Base-by-base conservation (phyloP, 768 basidiomycete species). In the Sporobolomyces roseus region DNA sequence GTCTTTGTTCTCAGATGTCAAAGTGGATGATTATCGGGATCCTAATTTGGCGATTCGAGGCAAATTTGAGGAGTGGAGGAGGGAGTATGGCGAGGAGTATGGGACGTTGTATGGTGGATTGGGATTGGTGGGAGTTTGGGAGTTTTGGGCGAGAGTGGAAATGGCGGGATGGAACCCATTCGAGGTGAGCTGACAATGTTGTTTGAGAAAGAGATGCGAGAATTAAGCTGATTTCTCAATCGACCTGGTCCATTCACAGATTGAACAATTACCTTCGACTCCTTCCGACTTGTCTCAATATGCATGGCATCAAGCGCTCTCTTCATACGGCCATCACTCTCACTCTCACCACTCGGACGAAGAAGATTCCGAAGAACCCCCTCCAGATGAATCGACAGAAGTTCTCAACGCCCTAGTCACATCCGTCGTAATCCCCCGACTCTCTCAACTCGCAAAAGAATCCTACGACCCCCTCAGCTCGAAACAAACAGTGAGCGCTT, bases 121-220 rank as follows among this genome's bases (percentile, higher is more conserved):
- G 46, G 78, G 76, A 6, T 69, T 81, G 74, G 78, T 79, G 2
- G 77, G 79, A 29, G 81, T 80, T 29, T 81, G 81, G 80, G 81
- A 81, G 69, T 82, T 81, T 60, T 82, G 80, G 79, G 79, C 79
- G 2, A 72, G 81, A 49, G 76, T 78, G 5, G 81, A 82, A 71
- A 78, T 82, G 79, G 76, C 77, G 2, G 76, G 77, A 8, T 82
- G 81, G 81, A 81, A 82, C 49, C 80, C 81, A 10, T 74, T 81
- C 53, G 74, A 78, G 63, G 80, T 80, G 74, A 76, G 80, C 30
- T 35, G 13, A 9, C 41, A 25, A 30, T 33, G 13, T 27, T 52
- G 4, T 41, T 41, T 41, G 38, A 9, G 17, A 41, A 41, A 17
- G 38, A 41, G 38, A 41, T 9, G 38, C 10, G 17, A 41, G 38